Conservation (phyloP, 2,329 filamentous ascomycete genomes). For the Ascocoryne sarcoides region DNA sequence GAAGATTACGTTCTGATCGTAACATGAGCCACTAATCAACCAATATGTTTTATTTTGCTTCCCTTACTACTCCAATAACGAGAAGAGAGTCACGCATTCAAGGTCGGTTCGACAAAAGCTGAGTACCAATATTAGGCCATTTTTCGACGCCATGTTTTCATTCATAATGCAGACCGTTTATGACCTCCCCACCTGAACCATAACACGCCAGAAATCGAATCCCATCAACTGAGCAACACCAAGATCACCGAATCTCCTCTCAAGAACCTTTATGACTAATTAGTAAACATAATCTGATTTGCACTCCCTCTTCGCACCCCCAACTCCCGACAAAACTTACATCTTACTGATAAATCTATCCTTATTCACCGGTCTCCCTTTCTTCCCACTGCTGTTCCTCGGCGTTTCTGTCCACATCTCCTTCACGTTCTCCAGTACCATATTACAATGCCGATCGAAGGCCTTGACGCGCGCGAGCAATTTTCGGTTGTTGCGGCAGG, state of each 20-base stretch:
- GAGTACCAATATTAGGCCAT: constrained; percentile 12
- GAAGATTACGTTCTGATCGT: neutral
- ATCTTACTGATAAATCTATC: constrained; percentile 98
- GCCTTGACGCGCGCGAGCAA: constrained; percentile 95
- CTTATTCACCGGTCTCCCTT: constrained; percentile 89
- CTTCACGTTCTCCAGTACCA: constrained; percentile 95
- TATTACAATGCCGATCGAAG: constrained; percentile 98
- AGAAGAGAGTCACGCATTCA: neutral
- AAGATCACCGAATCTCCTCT: constrained; percentile 31
- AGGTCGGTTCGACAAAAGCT: neutral
- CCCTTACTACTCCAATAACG: neutral
- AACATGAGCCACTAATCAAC: neutral
- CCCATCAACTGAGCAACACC: constrained; percentile 28
- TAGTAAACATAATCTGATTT: constrained; percentile 4
- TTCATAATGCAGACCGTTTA: constrained; percentile 14
- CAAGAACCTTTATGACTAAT: constrained; percentile 25
- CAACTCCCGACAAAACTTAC: constrained; percentile 40
- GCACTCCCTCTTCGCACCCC: neutral
- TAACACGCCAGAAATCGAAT: constrained; percentile 5
- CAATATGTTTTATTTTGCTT: neutral
- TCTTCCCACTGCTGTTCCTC: constrained; percentile 72
- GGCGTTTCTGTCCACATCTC: constrained; percentile 99
- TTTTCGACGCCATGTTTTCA: constrained; percentile 24
- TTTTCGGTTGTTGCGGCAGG: constrained; percentile 97
- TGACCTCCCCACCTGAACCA: constrained; percentile 12